A percentile compares a stretch with the other conserved stretches of the same genome.
Evolutionary conservation across 208 protist genomes (phyloP).

Genomic region (Trypanosoma rangeli): DNA sequence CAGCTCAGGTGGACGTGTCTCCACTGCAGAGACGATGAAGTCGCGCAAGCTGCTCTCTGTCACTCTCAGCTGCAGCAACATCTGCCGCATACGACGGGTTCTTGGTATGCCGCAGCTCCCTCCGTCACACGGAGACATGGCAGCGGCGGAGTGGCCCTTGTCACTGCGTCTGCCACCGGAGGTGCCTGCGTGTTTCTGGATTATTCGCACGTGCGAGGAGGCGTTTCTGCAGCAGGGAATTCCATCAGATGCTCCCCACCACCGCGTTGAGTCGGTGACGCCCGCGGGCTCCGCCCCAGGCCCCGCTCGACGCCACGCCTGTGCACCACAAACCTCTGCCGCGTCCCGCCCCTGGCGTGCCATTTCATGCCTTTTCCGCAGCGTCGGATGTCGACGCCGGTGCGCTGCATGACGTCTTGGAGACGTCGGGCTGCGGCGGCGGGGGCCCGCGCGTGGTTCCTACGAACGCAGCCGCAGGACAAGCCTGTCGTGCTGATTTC

Average conservation of each 20-base stretch:
- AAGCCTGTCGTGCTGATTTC: background rate
- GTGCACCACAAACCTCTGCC: background rate
- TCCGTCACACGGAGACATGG: background rate
- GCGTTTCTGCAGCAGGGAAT: slow-evolving; percentile 17
- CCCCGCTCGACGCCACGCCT: background rate
- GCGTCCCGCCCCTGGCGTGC: background rate
- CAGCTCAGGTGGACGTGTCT: slow-evolving; percentile 7
- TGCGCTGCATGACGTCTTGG: background rate
- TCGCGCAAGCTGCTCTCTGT: slow-evolving; percentile 34
- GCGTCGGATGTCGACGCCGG: background rate
- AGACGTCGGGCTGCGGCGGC: background rate
- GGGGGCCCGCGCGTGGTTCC: background rate
- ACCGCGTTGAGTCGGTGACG: background rate
- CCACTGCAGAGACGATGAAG: slow-evolving; percentile 21
- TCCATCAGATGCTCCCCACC: background rate
- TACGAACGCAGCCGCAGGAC: background rate
- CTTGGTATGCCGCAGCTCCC: slow-evolving; percentile 53
- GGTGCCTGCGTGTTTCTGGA: slow-evolving; percentile 26
- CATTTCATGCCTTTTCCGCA: background rate
- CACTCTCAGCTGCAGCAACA: slow-evolving; percentile 22
- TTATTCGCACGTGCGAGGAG: slow-evolving; percentile 31
- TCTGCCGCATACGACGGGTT: slow-evolving; percentile 62
- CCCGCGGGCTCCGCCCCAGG: background rate
- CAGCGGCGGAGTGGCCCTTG: slow-evolving; percentile 25
- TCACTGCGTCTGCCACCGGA: slow-evolving; percentile 39